A percentile compares a stretch with the other conserved stretches of the same genome.
Conservation (phyloP, 345 rosid species). For the Erodium maritimum region DNA sequence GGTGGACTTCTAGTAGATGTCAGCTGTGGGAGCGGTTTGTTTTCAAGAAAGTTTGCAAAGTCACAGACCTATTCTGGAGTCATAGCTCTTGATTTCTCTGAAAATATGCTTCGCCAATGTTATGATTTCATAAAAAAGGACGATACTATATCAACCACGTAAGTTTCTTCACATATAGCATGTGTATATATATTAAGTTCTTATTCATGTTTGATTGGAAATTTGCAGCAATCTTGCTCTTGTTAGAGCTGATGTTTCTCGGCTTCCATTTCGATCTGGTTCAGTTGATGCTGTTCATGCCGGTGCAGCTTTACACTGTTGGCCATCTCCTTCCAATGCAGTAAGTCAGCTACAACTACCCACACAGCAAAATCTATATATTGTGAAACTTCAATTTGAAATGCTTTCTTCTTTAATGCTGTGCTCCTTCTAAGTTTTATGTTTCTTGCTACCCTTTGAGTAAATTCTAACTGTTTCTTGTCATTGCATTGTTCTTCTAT, state of each 20-base stretch:
- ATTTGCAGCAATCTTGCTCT: constrained; percentile 64
- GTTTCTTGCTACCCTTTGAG: not conserved
- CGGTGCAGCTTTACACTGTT: constrained; percentile 90
- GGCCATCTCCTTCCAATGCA: constrained; percentile 95
- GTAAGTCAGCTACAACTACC: constrained; percentile 26
- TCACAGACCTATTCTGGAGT: constrained; percentile 66
- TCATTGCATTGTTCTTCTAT: not conserved
- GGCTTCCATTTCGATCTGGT: constrained; percentile 76
- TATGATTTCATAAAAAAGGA: constrained; percentile 71
- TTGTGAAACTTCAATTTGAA: not conserved
- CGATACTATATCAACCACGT: constrained; percentile 25
- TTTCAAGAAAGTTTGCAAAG: constrained; percentile 76
- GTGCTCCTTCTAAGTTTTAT: not conserved
- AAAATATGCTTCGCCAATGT: constrained; percentile 92
- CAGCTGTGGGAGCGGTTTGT: constrained; percentile 93
- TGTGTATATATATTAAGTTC: not conserved
- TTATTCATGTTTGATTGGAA: constrained; percentile 9
- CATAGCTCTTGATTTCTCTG: constrained; percentile 87
- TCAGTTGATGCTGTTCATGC: constrained; percentile 91
- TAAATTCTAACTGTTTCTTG: not conserved
- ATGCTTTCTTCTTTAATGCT: not conserved
- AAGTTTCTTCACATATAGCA: constrained; percentile 9
- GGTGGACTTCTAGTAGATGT: constrained; percentile 86
- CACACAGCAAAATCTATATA: not conserved
- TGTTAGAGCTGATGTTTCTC: constrained; percentile 83